Evolutionary conservation across 306 rosid species (phyloP).

Genomic region (Dalbergia oliveri): DNA sequence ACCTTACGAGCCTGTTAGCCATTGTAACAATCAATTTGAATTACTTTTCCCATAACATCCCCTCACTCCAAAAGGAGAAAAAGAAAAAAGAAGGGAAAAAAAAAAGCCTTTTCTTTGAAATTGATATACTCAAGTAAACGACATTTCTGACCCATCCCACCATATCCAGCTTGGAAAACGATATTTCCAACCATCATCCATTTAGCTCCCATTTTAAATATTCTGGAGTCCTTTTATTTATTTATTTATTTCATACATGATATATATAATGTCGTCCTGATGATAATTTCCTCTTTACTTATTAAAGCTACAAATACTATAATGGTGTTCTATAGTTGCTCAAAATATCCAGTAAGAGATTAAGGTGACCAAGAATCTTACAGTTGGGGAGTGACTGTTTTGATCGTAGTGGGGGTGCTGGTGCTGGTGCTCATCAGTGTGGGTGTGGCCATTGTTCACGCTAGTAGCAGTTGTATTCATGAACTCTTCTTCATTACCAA

Average conservation of each 20-base stretch:
- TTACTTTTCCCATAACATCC: too few relatives aligned
- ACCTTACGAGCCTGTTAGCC: background rate
- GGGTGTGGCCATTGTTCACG: conserved; percentile 47
- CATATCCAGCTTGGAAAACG: too few relatives aligned
- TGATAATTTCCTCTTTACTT: background rate
- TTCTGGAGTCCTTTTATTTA: background rate
- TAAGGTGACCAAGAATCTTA: conserved; percentile 59
- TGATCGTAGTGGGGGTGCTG: conserved; percentile 62
- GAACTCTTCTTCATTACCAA: conserved; percentile 96
- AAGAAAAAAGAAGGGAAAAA: too few relatives aligned
- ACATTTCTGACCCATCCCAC: too few relatives aligned
- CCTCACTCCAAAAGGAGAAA: too few relatives aligned
- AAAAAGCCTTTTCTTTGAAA: too few relatives aligned
- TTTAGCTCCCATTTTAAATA: conserved; percentile 30
- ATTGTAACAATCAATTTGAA: background rate
- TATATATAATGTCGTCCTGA: background rate
- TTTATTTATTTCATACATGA: too few relatives aligned
- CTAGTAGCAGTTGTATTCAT: conserved; percentile 57
- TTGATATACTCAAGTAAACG: too few relatives aligned
- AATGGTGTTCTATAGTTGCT: background rate
- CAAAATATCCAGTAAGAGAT: conserved; percentile 1
- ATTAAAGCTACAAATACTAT: conserved; percentile 27
- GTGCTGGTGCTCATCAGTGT: conserved; percentile 34
- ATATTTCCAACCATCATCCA: too few relatives aligned
- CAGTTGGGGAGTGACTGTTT: conserved; percentile 78